phyloP scores from a whole-genome alignment of 2,329 filamentous ascomycete species.

The Exserohilum rostratum region DNA sequence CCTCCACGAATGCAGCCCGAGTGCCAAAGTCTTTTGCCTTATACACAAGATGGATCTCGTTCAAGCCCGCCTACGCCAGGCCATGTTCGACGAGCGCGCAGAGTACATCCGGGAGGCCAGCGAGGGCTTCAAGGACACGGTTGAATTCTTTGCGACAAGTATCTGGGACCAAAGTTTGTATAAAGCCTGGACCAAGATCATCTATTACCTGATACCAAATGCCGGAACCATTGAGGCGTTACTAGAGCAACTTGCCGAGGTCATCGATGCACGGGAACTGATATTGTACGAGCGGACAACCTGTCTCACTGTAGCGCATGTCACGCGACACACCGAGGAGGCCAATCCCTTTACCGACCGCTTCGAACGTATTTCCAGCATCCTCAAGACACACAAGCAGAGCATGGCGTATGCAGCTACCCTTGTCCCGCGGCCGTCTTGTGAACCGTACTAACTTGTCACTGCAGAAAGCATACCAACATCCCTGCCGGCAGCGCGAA shows the following conservation, averaged over 20 bases:
- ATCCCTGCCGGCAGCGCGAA: conserved; percentile 82
- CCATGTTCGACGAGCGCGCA: conserved; percentile 84
- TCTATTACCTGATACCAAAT: conserved; percentile 97
- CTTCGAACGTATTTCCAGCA: conserved; percentile 93
- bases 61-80: conserved; percentile 75
- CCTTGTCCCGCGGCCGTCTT: conserved; percentile 6
- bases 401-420: conserved; percentile 57
- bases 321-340: conserved; percentile 75
- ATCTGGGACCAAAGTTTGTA: conserved; percentile 99
- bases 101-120: conserved; percentile 78
- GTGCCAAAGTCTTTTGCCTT: conserved; percentile 87
- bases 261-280: conserved; percentile 91
- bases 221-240: conserved; percentile 86
- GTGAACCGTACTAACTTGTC: neutral
- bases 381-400: conserved; percentile 99
- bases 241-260: conserved; percentile 77
- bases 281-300: conserved; percentile 95
- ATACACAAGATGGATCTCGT: conserved; percentile 99
- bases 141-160: conserved; percentile 90
- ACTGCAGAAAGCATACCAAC: conserved; percentile 73
- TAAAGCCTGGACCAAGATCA: conserved; percentile 97
- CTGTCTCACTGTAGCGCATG: conserved; percentile 93
- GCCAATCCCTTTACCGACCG: conserved; percentile 90
- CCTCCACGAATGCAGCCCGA: conserved; percentile 80
- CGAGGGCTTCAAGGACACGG: conserved; percentile 64